Conservation (phyloP, 768 basidiomycete genomes). For the Suillus paluster region DNA sequence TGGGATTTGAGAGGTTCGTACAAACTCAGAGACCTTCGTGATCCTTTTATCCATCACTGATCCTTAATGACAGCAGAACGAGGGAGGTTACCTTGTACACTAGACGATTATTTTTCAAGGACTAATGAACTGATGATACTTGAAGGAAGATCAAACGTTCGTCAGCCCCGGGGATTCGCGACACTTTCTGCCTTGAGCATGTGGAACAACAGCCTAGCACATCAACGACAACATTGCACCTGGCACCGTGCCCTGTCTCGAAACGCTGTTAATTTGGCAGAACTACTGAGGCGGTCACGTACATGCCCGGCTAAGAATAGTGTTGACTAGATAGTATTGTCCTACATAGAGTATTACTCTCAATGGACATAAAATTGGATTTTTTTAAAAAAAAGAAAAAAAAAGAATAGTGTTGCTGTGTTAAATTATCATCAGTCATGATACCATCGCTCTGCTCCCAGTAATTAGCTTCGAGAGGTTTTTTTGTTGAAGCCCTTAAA, state of each 20-base stretch:
- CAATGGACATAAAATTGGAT: too few species aligned
- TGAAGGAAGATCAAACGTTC: neutral
- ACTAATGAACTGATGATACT: neutral
- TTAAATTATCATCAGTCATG: conserved; percentile 36
- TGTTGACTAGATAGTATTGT: too few species aligned
- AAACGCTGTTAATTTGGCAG: neutral
- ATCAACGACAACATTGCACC: conserved; percentile 40
- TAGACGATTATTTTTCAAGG: neutral
- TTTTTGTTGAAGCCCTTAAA: conserved; percentile 31
- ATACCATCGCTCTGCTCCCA: conserved; percentile 35
- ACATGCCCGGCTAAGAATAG: conserved; percentile 46
- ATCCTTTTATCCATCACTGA: too few species aligned
- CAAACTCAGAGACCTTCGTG: neutral
- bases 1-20: neutral
- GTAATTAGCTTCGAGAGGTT: conserved; percentile 32
- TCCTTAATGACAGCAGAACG: neutral
- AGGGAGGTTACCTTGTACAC: neutral
- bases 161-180: neutral
- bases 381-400: too few species aligned
- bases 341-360: too few species aligned
- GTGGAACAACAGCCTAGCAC: conserved; percentile 21
- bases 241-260: conserved; percentile 39
- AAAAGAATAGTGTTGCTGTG: conserved; percentile 40
- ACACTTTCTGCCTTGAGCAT: neutral
- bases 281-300: conserved; percentile 8